Evolutionary conservation across 305 asterid genomes (phyloP).

Genomic region (Fraxinus sp.): DNA sequence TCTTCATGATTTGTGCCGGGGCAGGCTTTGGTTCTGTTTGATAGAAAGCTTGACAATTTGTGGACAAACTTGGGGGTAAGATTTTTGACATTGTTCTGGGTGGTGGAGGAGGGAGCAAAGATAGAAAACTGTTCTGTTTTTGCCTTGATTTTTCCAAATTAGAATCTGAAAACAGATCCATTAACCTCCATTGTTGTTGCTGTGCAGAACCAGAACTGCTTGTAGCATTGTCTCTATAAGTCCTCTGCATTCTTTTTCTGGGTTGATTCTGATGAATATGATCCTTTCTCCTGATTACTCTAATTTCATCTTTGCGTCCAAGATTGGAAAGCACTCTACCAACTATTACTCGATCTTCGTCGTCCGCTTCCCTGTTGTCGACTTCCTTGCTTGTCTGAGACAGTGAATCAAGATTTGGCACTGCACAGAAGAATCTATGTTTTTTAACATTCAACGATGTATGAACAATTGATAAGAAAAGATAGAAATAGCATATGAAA

Average conservation of each 20-base stretch:
- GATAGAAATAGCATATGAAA: not conserved
- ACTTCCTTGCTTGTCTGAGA: slow-evolving; percentile 19
- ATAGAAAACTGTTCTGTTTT: slow-evolving; percentile 28
- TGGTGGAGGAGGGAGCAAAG: slow-evolving; percentile 52
- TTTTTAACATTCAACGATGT: not conserved
- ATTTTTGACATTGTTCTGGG: slow-evolving; percentile 39
- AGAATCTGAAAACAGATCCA: slow-evolving; percentile 23
- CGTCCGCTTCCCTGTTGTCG: slow-evolving; percentile 10
- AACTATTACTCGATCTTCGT: slow-evolving; percentile 16
- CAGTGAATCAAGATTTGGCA: slow-evolving; percentile 33
- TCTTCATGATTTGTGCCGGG: slow-evolving; percentile 7
- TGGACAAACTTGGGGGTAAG: slow-evolving; percentile 31
- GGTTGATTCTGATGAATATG: slow-evolving; percentile 18
- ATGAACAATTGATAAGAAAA: no score
- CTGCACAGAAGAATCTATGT: slow-evolving; percentile 10
- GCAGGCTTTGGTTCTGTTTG: slow-evolving; percentile 14
- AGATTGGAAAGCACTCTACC: slow-evolving; percentile 23
- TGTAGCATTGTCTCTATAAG: not conserved
- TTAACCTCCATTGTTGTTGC: slow-evolving; percentile 19
- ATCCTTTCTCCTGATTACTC: slow-evolving; percentile 36
- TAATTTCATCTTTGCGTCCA: slow-evolving; percentile 23
- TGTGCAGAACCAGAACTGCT: not conserved
- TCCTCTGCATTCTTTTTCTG: slow-evolving; percentile 36
- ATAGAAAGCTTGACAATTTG: slow-evolving; percentile 11
- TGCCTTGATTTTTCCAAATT: slow-evolving; percentile 13